These are phyloP conservation scores for Opeltia flavorubescens DNA, from an alignment of 495 filamentous ascomycete genomes.

Conservation along the genomic window DNA sequence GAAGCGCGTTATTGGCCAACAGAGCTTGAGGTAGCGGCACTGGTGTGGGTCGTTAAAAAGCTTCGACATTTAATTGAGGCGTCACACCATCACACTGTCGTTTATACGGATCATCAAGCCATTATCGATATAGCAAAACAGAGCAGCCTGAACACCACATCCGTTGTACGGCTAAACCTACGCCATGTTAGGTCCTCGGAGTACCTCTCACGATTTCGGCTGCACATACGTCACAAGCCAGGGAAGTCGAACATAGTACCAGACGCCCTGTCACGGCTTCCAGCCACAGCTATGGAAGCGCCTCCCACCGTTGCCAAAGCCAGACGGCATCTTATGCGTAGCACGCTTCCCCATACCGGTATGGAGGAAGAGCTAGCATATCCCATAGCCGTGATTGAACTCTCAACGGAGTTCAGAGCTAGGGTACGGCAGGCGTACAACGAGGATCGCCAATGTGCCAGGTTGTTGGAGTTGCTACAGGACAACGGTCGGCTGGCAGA, in stretches of 20 bases:
- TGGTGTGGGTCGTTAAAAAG: neutral
- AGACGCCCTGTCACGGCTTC: neutral
- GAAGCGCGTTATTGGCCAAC: neutral
- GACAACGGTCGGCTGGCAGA: too few species aligned
- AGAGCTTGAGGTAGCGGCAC: neutral
- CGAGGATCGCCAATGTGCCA: too few species aligned
- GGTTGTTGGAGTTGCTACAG: too few species aligned
- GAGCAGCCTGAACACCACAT: neutral
- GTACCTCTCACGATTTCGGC: neutral
- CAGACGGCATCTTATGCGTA: too few species aligned
- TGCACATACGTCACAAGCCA: neutral
- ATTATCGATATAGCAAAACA: neutral
- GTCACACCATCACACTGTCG: too few species aligned
- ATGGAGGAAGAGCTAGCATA: too few species aligned
- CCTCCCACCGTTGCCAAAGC: too few species aligned
- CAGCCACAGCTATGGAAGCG: too few species aligned
- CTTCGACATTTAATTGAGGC: neutral
- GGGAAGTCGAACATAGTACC: neutral
- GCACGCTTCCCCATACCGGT: too few species aligned
- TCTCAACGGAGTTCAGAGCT: too few species aligned
- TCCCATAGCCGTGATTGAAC: too few species aligned
- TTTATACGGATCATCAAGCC: slow-evolving; percentile 4
- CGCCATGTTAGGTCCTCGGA: neutral
- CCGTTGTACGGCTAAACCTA: slow-evolving; percentile 3
- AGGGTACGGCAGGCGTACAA: too few species aligned